These are phyloP conservation scores for Melanomma pulvis-pyrius DNA, from an alignment of 495 filamentous ascomycete genomes.

Conservation along the genomic window DNA sequence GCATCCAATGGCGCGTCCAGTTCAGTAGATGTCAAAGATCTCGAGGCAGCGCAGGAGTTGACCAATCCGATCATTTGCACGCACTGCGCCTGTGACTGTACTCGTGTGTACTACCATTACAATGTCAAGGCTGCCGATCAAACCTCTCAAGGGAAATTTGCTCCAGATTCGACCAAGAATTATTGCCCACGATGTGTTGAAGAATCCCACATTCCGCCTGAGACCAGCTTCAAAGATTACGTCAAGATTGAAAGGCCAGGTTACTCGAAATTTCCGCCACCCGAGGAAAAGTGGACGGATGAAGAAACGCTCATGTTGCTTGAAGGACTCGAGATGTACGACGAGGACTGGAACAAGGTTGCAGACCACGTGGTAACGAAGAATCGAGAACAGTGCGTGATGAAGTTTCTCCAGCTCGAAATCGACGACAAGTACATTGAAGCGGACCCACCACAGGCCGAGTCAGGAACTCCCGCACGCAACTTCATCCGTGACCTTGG, in stretches of 20 bases:
- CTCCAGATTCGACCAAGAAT: constrained; percentile 72
- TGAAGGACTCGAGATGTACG: constrained; percentile 85
- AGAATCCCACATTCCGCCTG: constrained; percentile 75
- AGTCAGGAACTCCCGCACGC: constrained; percentile 51
- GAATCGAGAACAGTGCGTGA: constrained; percentile 93
- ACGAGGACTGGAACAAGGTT: constrained; percentile 94
- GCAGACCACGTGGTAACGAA: constrained; percentile 87
- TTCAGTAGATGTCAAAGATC: constrained; percentile 55
- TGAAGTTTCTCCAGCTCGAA: constrained; percentile 81
- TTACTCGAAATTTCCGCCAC: constrained; percentile 72
- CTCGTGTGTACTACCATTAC: constrained; percentile 86
- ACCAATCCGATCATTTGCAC: constrained; percentile 79
- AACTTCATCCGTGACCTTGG: constrained; percentile 54
- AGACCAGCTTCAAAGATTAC: constrained; percentile 72
- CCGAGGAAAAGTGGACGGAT: constrained; percentile 80
- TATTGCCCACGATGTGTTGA: constrained; percentile 88
- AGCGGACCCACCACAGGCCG: constrained; percentile 54
- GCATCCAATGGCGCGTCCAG: constrained; percentile 57
- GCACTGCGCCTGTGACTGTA: constrained; percentile 91
- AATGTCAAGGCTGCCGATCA: constrained; percentile 58
- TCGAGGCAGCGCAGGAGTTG: constrained; percentile 65
- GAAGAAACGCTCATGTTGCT: constrained; percentile 81
- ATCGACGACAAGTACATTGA: constrained; percentile 51
- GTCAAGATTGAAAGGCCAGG: constrained; percentile 83
- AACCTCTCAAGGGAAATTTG: constrained; percentile 56